Base-by-base conservation (phyloP, 1,284 basidiomycete genomes). In the Microstroma glucosiphilum region DNA sequence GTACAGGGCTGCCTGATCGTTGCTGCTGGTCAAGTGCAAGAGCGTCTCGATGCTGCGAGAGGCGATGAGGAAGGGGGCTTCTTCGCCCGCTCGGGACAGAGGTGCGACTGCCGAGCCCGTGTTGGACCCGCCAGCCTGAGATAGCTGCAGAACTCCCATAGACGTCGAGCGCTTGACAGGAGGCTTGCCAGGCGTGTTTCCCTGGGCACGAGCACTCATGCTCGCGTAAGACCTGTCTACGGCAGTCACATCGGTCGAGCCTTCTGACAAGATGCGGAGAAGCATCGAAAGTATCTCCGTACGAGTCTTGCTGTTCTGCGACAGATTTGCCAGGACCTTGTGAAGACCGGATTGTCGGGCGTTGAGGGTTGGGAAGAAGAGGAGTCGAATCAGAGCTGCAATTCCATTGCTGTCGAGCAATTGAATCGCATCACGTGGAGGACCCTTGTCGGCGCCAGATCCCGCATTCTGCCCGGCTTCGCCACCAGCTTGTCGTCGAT, bases 181-280 rank as follows among this genome's bases (percentile, higher is more conserved):
- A 19, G 65, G 57, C 23, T 73, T 64, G 40, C 61, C 66, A 8
- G 76, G 76, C 21, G 77, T 79, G 9, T 37, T 37, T 25, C 67
- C 59, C 55, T 66, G 65, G 37, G 67, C 66, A 49, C 67, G 64
- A 12, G 70, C 69, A 56, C 61, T 66, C 87, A 97, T 87, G 78
- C 94, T 91, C 6, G 91, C 86, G 77, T 96, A 96, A 75, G 91
- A 93, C 77, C 88, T 89, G 81, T 98, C 96, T 19, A 97, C 91
- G 0, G 90, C 86, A 3, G 88, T 87, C 11, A 94, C 84, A 78
- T 97, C 96, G 13, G 89, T 91, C 0, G 92, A 90, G 17, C 94
- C 94, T 72, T 96, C 96, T 79, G 96, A 91, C 4, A 98, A 83
- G 65, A 98, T 91, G 66, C 87, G 89, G 12, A 99, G 84, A 19